Percentiles rank a stretch among this genome's conserved stretches.
phyloP scores from a whole-genome alignment of 2,329 filamentous ascomycete genomes.

The Aspergillus sp. region DNA sequence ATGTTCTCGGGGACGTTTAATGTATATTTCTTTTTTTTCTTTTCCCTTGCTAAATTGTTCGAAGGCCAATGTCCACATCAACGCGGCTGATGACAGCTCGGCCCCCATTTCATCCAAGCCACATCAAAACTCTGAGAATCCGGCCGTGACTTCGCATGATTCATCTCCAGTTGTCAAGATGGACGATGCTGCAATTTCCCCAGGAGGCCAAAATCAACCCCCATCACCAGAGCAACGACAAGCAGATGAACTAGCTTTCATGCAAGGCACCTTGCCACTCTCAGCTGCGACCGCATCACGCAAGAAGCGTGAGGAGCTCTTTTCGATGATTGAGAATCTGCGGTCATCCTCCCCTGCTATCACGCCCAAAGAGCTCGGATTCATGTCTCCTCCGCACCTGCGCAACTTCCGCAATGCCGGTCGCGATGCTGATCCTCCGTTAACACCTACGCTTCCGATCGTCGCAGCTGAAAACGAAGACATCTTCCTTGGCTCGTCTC shows the following conservation, averaged over 20 bases:
- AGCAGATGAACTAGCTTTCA: constrained; percentile 60
- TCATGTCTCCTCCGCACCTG: constrained; percentile 24
- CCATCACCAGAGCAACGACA: constrained; percentile 31
- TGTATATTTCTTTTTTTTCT: not conserved
- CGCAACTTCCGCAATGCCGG: constrained; percentile 20
- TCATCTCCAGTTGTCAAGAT: constrained; percentile 23
- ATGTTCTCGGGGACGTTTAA: constrained; percentile 1
- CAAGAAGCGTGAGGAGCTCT: constrained; percentile 57
- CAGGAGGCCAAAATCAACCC: constrained; percentile 3
- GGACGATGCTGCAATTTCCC: constrained; percentile 12
- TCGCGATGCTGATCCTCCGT: constrained; percentile 21
- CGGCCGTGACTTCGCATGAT: constrained; percentile 8
- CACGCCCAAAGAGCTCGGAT: constrained; percentile 20
- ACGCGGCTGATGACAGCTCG: not conserved
- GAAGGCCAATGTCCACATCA: not conserved
- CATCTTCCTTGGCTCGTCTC: constrained; percentile 46
- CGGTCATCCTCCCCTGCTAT: constrained; percentile 40
- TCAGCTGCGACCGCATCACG: constrained; percentile 56
- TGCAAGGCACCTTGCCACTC: constrained; percentile 54
- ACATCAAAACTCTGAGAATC: constrained; percentile 9
- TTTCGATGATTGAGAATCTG: constrained; percentile 62
- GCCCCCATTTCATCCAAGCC: constrained; percentile 8
- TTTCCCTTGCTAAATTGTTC: not conserved
- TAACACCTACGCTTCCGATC: constrained; percentile 38
- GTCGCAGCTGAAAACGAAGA: constrained; percentile 35